Percentiles rank a stretch among this genome's conserved stretches.
These are phyloP conservation scores for Dimocarpus longan DNA, from an alignment of 345 rosid genomes.

Conservation along the genomic window DNA sequence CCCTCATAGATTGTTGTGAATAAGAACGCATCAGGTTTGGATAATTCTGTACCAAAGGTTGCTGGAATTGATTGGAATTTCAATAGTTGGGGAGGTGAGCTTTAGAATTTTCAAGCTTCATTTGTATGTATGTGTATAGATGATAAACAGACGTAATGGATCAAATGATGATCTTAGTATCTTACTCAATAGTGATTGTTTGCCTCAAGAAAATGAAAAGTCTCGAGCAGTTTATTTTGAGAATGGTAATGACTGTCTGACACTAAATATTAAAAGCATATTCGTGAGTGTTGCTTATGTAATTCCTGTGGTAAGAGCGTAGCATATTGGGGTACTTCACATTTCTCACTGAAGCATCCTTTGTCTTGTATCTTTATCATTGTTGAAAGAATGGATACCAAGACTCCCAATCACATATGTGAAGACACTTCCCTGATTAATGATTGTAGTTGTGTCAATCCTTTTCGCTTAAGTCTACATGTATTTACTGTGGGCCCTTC, in stretches of 20 bases:
- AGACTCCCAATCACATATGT: background rate
- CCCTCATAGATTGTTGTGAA: conserved; percentile 59
- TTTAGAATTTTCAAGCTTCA: conserved; percentile 5
- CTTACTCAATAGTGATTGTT: background rate
- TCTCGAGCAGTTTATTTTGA: background rate
- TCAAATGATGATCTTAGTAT: background rate
- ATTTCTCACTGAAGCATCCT: background rate
- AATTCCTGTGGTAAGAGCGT: background rate
- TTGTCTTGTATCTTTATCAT: background rate
- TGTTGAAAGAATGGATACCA: conserved; percentile 9
- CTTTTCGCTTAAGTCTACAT: background rate
- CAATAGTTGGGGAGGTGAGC: conserved; percentile 87
- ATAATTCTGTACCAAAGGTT: conserved; percentile 39
- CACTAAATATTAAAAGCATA: background rate
- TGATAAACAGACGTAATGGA: background rate
- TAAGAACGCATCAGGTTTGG: conserved; percentile 29
- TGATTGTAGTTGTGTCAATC: background rate
- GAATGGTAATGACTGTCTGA: background rate
- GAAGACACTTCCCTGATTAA: background rate
- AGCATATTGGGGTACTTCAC: background rate
- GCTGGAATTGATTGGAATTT: conserved; percentile 95
- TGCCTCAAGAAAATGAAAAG: no score
- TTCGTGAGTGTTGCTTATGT: background rate
- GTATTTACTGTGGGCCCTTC: conserved; percentile 4
- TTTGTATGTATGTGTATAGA: background rate